These are phyloP conservation scores for Magnusiomyces clavatus DNA, from an alignment of 1,139 yeast genomes.

Conservation along the genomic window DNA sequence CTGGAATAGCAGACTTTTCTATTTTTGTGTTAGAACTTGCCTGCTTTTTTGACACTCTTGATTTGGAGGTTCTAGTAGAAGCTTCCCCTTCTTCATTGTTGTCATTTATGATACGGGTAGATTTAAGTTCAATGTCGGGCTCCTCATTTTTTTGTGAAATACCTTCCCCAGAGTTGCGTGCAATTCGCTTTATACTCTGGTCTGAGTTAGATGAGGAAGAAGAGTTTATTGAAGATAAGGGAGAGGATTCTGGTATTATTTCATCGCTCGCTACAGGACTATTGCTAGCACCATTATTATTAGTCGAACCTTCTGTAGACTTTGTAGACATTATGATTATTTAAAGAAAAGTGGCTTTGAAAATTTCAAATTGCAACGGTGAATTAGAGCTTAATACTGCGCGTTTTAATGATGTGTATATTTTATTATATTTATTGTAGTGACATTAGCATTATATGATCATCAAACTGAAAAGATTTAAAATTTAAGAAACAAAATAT, in stretches of 20 bases:
- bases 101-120: constrained; percentile 14
- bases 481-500: background rate
- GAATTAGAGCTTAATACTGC: too few species aligned
- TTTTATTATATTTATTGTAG: too few species aligned
- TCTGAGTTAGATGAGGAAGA: too few species aligned
- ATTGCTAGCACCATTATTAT: background rate
- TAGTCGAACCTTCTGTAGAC: background rate
- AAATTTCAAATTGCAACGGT: too few species aligned
- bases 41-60: constrained; percentile 40
- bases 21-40: background rate
- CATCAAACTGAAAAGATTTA: background rate
- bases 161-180: background rate
- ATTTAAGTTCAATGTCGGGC: constrained; percentile 11
- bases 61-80: constrained; percentile 44
- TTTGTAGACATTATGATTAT: background rate
- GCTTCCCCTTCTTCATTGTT: constrained; percentile 15
- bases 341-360: background rate
- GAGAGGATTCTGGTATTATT: too few species aligned
- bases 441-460: too few species aligned
- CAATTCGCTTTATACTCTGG: too few species aligned
- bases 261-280: background rate
- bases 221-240: too few species aligned
- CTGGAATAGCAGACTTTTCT: background rate
- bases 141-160: constrained; percentile 21
- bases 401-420: too few species aligned